A percentile compares a stretch with the other conserved stretches of the same genome.
Conservation (phyloP, 2,329 filamentous ascomycete genomes). For the Stemphylium vesicarium region DNA sequence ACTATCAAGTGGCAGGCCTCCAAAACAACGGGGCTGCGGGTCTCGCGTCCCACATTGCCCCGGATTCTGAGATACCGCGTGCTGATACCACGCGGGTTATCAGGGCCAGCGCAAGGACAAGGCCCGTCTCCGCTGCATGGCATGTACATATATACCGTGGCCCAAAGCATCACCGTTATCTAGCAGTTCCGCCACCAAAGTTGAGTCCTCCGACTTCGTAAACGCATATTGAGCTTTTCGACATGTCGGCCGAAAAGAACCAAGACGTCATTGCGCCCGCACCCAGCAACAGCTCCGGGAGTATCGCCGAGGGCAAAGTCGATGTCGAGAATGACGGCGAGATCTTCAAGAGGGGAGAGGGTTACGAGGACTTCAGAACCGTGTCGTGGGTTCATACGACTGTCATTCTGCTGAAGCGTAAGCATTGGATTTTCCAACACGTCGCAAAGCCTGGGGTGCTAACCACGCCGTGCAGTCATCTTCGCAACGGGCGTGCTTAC, state of each 20-base stretch:
- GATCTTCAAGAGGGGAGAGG: conserved; percentile 58
- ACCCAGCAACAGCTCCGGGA: conserved; percentile 27
- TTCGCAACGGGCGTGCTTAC: conserved; percentile 59
- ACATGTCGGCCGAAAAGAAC: conserved; percentile 37
- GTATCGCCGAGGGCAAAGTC: conserved; percentile 29
- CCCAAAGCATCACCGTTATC: too few relatives aligned
- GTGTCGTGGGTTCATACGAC: conserved; percentile 60
- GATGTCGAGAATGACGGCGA: conserved; percentile 50
- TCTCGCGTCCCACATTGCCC: conserved; percentile 21
- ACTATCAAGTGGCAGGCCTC: conserved; percentile 24
- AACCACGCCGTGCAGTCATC: conserved; percentile 40
- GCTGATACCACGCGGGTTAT: background rate
- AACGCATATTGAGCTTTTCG: too few relatives aligned
- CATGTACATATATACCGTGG: too few relatives aligned
- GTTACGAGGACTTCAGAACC: conserved; percentile 60
- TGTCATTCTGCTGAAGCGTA: conserved; percentile 60
- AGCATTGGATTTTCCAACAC: background rate
- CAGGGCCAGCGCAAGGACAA: too few relatives aligned
- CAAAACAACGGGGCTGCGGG: conserved; percentile 29
- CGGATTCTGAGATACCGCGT: conserved; percentile 30
- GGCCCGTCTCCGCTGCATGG: too few relatives aligned
- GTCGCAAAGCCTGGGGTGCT: too few relatives aligned
- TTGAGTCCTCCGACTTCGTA: too few relatives aligned
- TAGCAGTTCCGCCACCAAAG: too few relatives aligned
- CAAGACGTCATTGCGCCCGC: conserved; percentile 31